Percentiles rank a stretch among this genome's conserved stretches.
Conservation (phyloP, 139 green algal species). For the Volvox africanus region DNA sequence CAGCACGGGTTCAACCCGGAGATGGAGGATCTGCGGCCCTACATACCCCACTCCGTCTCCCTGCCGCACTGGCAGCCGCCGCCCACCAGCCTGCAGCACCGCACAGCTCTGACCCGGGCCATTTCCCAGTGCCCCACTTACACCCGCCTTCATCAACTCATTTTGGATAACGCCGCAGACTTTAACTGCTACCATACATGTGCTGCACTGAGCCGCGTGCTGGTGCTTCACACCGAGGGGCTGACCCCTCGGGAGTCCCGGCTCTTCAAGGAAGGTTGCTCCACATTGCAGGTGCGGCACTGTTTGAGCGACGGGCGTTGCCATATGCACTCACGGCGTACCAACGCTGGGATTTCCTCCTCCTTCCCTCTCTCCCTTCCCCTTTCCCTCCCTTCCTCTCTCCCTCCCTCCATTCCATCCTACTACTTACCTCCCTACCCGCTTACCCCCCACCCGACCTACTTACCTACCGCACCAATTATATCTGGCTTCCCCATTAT, state of each 20-base stretch:
- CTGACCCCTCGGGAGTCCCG: conserved; percentile 22
- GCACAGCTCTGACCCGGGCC: conserved; percentile 15
- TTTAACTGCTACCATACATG: conserved; percentile 28
- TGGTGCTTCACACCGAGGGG: conserved; percentile 9
- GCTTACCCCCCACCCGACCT: background rate
- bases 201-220: conserved; percentile 3
- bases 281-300: conserved; percentile 15
- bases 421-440: background rate
- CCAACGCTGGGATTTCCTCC: no score
- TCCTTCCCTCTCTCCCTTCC: no score
- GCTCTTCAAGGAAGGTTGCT: conserved; percentile 43
- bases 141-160: conserved; percentile 25
- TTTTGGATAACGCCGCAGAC: background rate
- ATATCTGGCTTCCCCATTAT: no score
- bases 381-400: no score
- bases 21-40: background rate
- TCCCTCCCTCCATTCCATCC: no score
- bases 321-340: no score
- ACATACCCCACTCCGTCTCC: background rate
- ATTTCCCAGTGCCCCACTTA: conserved; percentile 1
- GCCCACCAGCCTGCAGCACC: background rate
- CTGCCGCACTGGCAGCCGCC: conserved; percentile 30
- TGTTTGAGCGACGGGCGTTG: background rate
- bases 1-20: background rate
- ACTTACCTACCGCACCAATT: no score